Evolutionary conservation across 352 stramenopile genomes (phyloP).

Genomic region (Elongisporangium senticosum): DNA sequence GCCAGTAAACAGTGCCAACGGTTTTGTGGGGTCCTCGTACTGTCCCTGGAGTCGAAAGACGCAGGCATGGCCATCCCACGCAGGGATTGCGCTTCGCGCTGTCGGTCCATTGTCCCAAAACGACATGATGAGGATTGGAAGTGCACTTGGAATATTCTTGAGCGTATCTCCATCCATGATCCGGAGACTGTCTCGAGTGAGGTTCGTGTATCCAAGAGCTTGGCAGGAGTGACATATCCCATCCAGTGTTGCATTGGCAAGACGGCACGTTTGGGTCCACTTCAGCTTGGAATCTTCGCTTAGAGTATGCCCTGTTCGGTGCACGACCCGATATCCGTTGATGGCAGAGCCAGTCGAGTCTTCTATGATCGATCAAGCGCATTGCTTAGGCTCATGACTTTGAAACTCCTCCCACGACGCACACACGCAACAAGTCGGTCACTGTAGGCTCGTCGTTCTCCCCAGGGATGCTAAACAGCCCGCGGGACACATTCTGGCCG

Average conservation of each 20-base stretch:
- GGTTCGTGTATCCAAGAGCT: constrained; percentile 8
- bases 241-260: constrained; percentile 1
- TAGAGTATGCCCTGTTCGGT: no score
- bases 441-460: no score
- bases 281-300: no score
- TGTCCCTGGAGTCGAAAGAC: constrained; percentile 5
- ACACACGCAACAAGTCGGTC: no score
- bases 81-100: constrained; percentile 4
- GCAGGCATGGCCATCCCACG: constrained; percentile 8
- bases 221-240: constrained; percentile 5
- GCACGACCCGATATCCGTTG: no score
- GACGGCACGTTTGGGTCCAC: background rate
- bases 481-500: no score
- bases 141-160: constrained; percentile 2
- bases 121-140: constrained; percentile 11
- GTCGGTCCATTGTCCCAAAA: constrained; percentile 9
- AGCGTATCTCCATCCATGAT: constrained; percentile 7
- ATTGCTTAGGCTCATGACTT: no score
- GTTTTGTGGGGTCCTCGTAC: background rate
- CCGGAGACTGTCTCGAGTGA: constrained; percentile 8
- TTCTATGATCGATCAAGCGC: no score
- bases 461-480: no score
- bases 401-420: no score
- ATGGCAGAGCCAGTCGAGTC: no score
- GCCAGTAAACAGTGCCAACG: background rate